These are phyloP conservation scores for Exophiala xenobiotica DNA, from an alignment of 2,329 filamentous ascomycete species.

Conservation along the genomic window DNA sequence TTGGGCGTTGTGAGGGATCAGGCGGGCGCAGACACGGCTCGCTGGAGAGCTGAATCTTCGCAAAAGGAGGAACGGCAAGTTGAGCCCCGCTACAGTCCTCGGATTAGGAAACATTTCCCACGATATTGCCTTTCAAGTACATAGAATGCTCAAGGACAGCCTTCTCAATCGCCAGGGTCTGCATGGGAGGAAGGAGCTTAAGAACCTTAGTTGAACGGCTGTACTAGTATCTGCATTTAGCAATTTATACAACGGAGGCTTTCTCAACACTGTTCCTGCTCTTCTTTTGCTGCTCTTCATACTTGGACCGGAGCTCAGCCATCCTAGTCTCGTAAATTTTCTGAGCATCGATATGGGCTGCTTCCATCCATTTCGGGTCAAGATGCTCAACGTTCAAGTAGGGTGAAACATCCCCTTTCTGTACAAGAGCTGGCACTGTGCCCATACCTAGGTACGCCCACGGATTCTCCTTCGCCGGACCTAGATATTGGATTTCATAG, in stretches of 20 bases:
- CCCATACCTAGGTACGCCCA: constrained; percentile 39
- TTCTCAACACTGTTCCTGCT: constrained; percentile 21
- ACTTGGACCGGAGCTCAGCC: constrained; percentile 20
- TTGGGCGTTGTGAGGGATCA: too few species aligned
- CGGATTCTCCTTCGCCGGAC: constrained; percentile 28
- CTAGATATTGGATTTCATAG: constrained; percentile 44
- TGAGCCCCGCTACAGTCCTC: too few species aligned
- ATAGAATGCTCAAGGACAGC: background rate
- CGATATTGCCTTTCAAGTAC: too few species aligned
- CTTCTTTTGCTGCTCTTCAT: constrained; percentile 17
- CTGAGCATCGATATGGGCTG: constrained; percentile 23
- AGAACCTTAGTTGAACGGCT: background rate
- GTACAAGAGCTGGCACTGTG: constrained; percentile 32
- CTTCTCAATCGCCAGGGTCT: background rate
- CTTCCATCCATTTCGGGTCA: constrained; percentile 37
- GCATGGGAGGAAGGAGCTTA: background rate
- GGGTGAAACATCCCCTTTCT: constrained; percentile 33
- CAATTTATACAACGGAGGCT: constrained; percentile 3
- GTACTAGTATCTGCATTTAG: background rate
- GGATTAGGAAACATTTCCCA: too few species aligned
- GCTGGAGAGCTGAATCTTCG: too few species aligned
- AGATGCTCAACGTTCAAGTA: constrained; percentile 36
- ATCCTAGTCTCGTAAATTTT: constrained; percentile 28
- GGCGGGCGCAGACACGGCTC: too few species aligned
- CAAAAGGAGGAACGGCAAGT: too few species aligned